These are phyloP conservation scores for Leishmania aethiopica DNA, from an alignment of 208 protist genomes.

Conservation along the genomic window DNA sequence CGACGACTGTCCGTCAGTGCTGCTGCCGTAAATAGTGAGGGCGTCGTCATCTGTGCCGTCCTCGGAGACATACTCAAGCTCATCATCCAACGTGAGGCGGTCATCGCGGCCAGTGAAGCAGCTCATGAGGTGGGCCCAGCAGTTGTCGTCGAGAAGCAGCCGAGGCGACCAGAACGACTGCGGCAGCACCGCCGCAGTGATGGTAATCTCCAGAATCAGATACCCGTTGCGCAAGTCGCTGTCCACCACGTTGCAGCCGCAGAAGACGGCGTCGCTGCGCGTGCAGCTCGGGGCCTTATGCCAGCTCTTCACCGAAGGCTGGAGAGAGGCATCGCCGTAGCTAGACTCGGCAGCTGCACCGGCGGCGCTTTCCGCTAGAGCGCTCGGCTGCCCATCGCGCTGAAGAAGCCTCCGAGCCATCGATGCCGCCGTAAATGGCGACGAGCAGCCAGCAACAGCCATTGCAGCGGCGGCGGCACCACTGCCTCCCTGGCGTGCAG, in stretches of 20 bases:
- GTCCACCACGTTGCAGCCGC: conserved; percentile 75
- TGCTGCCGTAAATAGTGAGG: not conserved
- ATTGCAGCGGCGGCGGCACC: not conserved
- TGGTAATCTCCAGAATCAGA: conserved; percentile 68
- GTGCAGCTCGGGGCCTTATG: conserved; percentile 20
- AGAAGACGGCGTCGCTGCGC: conserved; percentile 45
- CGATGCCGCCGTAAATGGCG: not conserved
- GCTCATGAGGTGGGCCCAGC: conserved; percentile 61
- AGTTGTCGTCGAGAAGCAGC: conserved; percentile 25
- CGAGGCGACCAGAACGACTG: conserved; percentile 33
- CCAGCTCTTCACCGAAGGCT: conserved; percentile 12
- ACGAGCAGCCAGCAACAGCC: not conserved
- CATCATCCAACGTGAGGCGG: conserved; percentile 27
- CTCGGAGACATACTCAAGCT: conserved; percentile 9
- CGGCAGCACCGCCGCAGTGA: conserved; percentile 36
- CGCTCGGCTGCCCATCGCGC: not conserved
- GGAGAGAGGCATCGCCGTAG: not conserved
- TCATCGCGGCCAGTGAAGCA: conserved; percentile 65
- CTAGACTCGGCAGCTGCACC: not conserved
- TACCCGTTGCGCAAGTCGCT: conserved; percentile 73
- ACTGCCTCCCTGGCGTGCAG: not conserved
- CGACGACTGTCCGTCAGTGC: not conserved
- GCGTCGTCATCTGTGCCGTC: not conserved
- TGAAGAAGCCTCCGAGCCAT: not conserved
- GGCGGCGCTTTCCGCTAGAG: not conserved